Evolutionary conservation across 306 rosid species (phyloP).

Genomic region (Morella rubra): DNA sequence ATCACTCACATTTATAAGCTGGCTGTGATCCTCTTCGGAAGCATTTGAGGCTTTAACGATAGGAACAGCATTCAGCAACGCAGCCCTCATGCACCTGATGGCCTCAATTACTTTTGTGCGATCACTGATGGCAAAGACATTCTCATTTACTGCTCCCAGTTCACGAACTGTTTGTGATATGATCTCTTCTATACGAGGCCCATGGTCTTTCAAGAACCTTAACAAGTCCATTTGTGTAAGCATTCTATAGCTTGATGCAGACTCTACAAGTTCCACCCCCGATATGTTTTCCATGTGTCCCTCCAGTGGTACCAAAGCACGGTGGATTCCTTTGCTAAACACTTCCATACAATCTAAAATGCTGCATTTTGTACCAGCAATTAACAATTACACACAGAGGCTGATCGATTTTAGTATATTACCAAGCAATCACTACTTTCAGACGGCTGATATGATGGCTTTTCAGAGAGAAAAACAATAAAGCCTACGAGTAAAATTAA

Average conservation of each 20-base stretch:
- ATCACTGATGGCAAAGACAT: slow-evolving; percentile 67
- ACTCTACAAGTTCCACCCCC: slow-evolving; percentile 72
- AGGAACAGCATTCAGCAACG: slow-evolving; percentile 74
- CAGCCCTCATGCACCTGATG: slow-evolving; percentile 60
- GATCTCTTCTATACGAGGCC: slow-evolving; percentile 26
- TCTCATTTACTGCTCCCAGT: slow-evolving; percentile 51
- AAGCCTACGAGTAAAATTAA: no score
- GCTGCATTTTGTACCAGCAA: slow-evolving; percentile 31
- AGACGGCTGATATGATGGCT: neutral
- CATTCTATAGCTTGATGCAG: slow-evolving; percentile 69
- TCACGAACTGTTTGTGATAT: slow-evolving; percentile 39
- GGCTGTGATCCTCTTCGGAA: slow-evolving; percentile 49
- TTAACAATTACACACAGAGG: neutral
- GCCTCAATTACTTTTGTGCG: slow-evolving; percentile 63
- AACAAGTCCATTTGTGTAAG: slow-evolving; percentile 83
- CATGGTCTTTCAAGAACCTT: slow-evolving; percentile 50
- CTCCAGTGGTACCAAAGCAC: slow-evolving; percentile 71
- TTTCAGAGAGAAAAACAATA: no score
- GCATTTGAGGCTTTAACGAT: slow-evolving; percentile 48
- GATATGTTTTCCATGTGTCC: slow-evolving; percentile 41
- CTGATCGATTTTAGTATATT: neutral
- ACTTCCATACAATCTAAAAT: slow-evolving; percentile 87
- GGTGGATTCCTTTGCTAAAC: slow-evolving; percentile 90
- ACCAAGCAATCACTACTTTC: neutral
- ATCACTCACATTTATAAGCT: slow-evolving; percentile 52